Evolutionary conservation across 768 basidiomycete genomes (phyloP).

Genomic region (Floccularia luteovirens): DNA sequence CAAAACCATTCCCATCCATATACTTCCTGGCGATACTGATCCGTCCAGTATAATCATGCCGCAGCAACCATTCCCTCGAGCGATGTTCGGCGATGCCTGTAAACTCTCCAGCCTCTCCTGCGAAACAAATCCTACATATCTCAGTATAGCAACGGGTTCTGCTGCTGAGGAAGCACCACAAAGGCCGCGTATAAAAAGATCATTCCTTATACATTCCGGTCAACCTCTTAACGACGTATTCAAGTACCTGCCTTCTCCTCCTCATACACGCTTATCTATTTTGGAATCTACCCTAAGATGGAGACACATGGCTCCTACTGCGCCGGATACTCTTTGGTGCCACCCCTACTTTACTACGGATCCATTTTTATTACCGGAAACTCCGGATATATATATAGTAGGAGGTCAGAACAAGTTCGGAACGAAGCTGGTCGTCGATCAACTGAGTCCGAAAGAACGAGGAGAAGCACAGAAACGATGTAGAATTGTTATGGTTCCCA

Average conservation of each 20-base stretch:
- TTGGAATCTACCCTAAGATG: constrained; percentile 78
- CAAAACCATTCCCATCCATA: constrained; percentile 73
- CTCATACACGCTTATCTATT: constrained; percentile 65
- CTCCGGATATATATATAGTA: constrained; percentile 88
- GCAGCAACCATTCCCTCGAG: constrained; percentile 87
- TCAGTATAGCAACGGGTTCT: constrained; percentile 49
- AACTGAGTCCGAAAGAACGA: constrained; percentile 18
- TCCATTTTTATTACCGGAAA: constrained; percentile 82
- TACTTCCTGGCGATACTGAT: constrained; percentile 84
- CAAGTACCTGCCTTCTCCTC: constrained; percentile 78
- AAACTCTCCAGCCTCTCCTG: constrained; percentile 58
- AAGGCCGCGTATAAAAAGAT: constrained; percentile 29
- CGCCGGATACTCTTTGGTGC: constrained; percentile 98
- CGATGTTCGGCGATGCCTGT: constrained; percentile 74
- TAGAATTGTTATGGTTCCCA: constrained; percentile 76
- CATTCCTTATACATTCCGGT: constrained; percentile 80
- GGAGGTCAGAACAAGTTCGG: constrained; percentile 85
- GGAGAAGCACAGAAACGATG: constrained; percentile 28
- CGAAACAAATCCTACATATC: constrained; percentile 88
- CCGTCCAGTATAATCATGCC: constrained; percentile 87
- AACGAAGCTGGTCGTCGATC: constrained; percentile 54
- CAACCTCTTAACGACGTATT: constrained; percentile 94
- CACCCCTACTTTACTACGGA: constrained; percentile 86
- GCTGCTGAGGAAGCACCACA: constrained; percentile 16
- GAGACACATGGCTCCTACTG: constrained; percentile 98